phyloP scores from a whole-genome alignment of 176 grass and related monocot genomes.

The Avena insularis region DNA sequence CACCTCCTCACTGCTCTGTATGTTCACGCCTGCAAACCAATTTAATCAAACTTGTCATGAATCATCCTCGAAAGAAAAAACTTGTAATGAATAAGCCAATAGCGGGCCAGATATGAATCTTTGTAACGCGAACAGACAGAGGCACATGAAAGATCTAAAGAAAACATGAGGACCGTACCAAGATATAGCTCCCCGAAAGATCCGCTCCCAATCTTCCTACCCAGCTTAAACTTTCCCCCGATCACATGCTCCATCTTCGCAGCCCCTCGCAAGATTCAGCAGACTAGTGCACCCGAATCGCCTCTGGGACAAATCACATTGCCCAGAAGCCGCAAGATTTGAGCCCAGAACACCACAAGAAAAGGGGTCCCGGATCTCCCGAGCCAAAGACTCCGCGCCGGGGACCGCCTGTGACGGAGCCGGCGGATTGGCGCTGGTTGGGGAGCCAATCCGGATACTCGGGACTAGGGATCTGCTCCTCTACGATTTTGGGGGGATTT shows the following conservation, averaged over 20 bases:
- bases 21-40: conserved; percentile 55
- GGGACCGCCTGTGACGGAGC: conserved; percentile 2
- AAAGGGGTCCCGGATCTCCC: conserved; percentile 42
- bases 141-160: conserved; percentile 32
- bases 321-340: conserved; percentile 49
- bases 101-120: neutral
- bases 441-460: conserved; percentile 16
- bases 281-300: conserved; percentile 34
- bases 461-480: conserved; percentile 46
- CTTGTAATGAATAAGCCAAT: conserved; percentile 15
- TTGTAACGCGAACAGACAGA: neutral
- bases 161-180: conserved; percentile 50
- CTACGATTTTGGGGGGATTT: neutral
- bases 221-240: conserved; percentile 91
- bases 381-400: conserved; percentile 41
- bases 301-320: conserved; percentile 47
- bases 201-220: conserved; percentile 95
- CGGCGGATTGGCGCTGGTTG: neutral
- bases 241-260: conserved; percentile 81
- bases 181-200: conserved; percentile 95
- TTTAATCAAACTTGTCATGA: conserved; percentile 16
- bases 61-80: neutral
- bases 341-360: conserved; percentile 16
- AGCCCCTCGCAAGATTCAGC: conserved; percentile 35
- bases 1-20: conserved; percentile 63